Conservation (phyloP, 2,329 filamentous ascomycete species). For the Venturia pyrina region DNA sequence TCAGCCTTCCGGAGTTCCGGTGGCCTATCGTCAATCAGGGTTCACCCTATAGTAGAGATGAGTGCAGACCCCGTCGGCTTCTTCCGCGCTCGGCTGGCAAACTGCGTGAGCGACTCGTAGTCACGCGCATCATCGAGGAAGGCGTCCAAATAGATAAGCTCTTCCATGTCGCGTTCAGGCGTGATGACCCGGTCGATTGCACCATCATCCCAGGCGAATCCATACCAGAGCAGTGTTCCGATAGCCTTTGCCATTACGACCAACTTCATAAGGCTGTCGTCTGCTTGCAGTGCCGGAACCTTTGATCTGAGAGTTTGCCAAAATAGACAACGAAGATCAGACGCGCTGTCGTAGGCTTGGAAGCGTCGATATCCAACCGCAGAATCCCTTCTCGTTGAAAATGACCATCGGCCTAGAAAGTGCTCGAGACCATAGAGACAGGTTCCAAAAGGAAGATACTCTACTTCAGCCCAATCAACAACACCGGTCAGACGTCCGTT, state of each 20-base stretch:
- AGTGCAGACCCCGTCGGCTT: not conserved
- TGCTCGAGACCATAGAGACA: constrained; percentile 53
- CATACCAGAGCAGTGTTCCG: constrained; percentile 53
- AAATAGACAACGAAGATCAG: constrained; percentile 37
- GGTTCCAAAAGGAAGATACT: constrained; percentile 49
- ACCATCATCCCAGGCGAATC: constrained; percentile 54
- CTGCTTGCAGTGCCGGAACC: constrained; percentile 26
- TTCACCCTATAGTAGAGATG: not conserved
- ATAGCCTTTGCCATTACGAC: constrained; percentile 39
- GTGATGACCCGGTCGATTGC: constrained; percentile 48
- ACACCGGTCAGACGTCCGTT: constrained; percentile 42
- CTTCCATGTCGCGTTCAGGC: constrained; percentile 39
- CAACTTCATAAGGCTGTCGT: constrained; percentile 20
- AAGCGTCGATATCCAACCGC: constrained; percentile 13
- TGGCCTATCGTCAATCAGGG: not conserved
- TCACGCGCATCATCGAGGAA: constrained; percentile 21
- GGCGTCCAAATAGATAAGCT: constrained; percentile 43
- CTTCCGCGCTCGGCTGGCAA: not conserved
- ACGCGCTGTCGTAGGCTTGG: constrained; percentile 36
- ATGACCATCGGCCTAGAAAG: constrained; percentile 40
- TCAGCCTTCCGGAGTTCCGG: not conserved
- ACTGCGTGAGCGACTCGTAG: not conserved
- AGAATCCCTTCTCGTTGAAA: constrained; percentile 17
- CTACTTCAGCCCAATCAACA: constrained; percentile 56
- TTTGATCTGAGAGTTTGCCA: constrained; percentile 35